Evolutionary conservation across 192 early-diverging fungal species (phyloP).

Genomic region (Nowakowskiella sp.): DNA sequence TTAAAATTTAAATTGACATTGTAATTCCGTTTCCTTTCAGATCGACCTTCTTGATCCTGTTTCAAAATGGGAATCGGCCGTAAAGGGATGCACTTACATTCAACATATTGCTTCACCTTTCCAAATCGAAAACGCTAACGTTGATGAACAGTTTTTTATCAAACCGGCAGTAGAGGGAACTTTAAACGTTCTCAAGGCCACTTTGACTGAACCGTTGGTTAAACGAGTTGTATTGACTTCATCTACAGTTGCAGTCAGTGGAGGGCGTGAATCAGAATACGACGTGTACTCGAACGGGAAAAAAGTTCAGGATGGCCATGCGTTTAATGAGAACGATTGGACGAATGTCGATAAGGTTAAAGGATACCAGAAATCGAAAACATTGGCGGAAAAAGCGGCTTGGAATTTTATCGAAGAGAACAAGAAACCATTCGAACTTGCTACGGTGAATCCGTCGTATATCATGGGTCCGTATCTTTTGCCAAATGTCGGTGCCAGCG

Average conservation of each 20-base stretch:
- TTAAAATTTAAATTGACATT: conserved; percentile 22
- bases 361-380: conserved; percentile 24
- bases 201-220: conserved; percentile 11
- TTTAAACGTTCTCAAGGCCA: conserved; percentile 20
- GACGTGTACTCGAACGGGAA: background rate
- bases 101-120: conserved; percentile 36
- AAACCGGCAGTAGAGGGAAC: conserved; percentile 41
- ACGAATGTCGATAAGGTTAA: background rate
- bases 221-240: conserved; percentile 39
- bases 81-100: conserved; percentile 28
- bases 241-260: conserved; percentile 19
- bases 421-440: conserved; percentile 18
- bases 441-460: conserved; percentile 21
- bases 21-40: background rate
- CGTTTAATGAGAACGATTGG: background rate
- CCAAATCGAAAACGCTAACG: conserved; percentile 15
- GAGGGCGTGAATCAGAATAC: background rate
- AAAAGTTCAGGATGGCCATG: background rate
- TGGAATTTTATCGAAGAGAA: conserved; percentile 25
- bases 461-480: too few relatives aligned
- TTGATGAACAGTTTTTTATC: conserved; percentile 29
- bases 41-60: conserved; percentile 7
- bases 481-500: too few relatives aligned
- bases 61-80: too few relatives aligned
- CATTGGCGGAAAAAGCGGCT: conserved; percentile 24